Percentiles rank a stretch among this genome's conserved stretches.
phyloP scores from a whole-genome alignment of 2,329 filamentous ascomycete genomes.

The Akanthomyces dipterigenus region DNA sequence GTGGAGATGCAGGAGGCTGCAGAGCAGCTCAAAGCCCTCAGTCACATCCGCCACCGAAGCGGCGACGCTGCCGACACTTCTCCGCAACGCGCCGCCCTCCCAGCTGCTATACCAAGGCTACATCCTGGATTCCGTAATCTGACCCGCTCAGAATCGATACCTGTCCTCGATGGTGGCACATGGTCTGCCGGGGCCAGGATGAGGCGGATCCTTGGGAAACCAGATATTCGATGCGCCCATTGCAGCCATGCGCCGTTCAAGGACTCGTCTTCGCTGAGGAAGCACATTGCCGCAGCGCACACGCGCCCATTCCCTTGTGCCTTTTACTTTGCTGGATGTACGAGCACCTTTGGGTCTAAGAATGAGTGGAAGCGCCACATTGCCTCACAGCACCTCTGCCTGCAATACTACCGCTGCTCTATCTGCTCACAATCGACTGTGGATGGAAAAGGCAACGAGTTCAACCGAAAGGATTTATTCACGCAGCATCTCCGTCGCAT shows the following conservation, averaged over 20 bases:
- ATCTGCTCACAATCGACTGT: constrained; percentile 47
- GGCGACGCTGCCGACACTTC: constrained; percentile 29
- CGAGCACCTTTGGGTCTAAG: constrained; percentile 79
- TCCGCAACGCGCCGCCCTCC: constrained; percentile 6
- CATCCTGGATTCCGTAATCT: constrained; percentile 1
- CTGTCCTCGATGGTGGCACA: constrained; percentile 18
- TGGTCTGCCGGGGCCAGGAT: constrained; percentile 36
- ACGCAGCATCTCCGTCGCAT: constrained; percentile 90
- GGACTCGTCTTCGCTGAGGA: constrained; percentile 57
- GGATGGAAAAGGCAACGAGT: constrained; percentile 59
- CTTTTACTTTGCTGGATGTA: constrained; percentile 77
- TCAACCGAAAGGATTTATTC: constrained; percentile 94
- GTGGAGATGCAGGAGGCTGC: constrained; percentile 64
- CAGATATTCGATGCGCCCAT: constrained; percentile 53
- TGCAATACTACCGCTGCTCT: constrained; percentile 59
- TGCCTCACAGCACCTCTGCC: constrained; percentile 75
- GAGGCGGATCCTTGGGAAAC: constrained; percentile 45
- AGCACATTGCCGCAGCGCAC: constrained; percentile 62
- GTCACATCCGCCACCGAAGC: constrained; percentile 52
- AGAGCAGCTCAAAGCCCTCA: constrained; percentile 59
- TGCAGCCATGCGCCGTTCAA: constrained; percentile 62
- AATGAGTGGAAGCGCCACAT: constrained; percentile 99
- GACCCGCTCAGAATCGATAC: constrained; percentile 13
- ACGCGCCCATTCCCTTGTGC: constrained; percentile 76
- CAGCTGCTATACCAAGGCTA: constrained; percentile 8